Conservation (phyloP, 208 protist species). For the Crithidia expoeki region DNA sequence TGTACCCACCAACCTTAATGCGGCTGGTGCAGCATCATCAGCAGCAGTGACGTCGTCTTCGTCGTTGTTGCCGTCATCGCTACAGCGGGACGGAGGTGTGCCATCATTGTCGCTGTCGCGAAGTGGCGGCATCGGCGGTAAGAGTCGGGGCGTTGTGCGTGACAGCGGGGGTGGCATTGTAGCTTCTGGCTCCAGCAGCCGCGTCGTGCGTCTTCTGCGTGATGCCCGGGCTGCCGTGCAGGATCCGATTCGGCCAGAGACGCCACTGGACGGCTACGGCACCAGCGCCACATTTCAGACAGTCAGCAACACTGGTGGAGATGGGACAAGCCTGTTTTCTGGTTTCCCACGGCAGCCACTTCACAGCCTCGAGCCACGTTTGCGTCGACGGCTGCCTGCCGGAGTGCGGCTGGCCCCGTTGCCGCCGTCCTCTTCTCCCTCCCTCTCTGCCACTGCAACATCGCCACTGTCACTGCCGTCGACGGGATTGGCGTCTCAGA, state of each 20-base stretch:
- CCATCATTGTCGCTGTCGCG: slow-evolving; percentile 10
- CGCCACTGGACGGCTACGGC: slow-evolving; percentile 35
- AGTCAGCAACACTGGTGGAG: neutral
- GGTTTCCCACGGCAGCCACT: slow-evolving; percentile 7
- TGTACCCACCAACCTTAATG: neutral
- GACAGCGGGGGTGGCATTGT: slow-evolving; percentile 7
- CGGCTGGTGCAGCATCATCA: neutral
- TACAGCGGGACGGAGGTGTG: slow-evolving; percentile 1
- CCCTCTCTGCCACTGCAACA: neutral
- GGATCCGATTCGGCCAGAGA: slow-evolving; percentile 56
- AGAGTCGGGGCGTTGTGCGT: neutral
- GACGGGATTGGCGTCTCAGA: neutral
- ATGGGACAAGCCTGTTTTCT: no score
- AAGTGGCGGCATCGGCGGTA: neutral
- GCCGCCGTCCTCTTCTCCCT: neutral
- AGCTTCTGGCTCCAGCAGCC: slow-evolving; percentile 38
- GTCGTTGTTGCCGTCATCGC: neutral
- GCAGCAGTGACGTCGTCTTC: neutral
- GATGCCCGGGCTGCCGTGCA: slow-evolving; percentile 65
- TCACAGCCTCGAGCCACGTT: slow-evolving; percentile 7
- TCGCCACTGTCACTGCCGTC: neutral
- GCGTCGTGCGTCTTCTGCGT: slow-evolving; percentile 57
- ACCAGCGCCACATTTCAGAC: neutral
- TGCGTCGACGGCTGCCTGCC: slow-evolving; percentile 32
- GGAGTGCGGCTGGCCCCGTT: slow-evolving; percentile 38